A percentile compares a stretch with the other conserved stretches of the same genome.
Evolutionary conservation across 768 basidiomycete genomes (phyloP).

Genomic region (Podaxis sp.): DNA sequence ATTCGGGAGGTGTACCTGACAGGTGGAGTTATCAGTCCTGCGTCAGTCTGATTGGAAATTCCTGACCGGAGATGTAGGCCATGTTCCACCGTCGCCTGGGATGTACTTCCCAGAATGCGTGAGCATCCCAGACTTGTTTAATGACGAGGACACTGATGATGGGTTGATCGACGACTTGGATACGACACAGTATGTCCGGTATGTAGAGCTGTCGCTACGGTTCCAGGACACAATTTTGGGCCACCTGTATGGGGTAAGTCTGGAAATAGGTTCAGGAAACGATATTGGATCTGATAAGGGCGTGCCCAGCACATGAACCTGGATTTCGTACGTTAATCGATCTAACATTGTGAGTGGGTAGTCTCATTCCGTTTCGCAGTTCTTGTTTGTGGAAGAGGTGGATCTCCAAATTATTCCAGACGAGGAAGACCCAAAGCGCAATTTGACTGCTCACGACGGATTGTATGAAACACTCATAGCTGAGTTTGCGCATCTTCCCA

Average conservation of each 20-base stretch:
- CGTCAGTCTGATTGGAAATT: conserved; percentile 31
- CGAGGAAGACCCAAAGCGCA: conserved; percentile 21
- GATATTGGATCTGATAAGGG: conserved; percentile 18
- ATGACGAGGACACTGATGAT: background rate
- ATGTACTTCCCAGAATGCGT: conserved; percentile 89
- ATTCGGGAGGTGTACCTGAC: conserved; percentile 27
- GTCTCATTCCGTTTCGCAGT: conserved; percentile 34
- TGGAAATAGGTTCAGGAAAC: background rate
- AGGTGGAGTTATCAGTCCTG: conserved; percentile 40
- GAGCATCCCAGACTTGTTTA: conserved; percentile 27
- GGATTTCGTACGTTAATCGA: conserved; percentile 59
- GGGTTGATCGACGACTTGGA: conserved; percentile 13
- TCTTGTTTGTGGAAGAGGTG: conserved; percentile 53
- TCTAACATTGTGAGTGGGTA: conserved; percentile 12
- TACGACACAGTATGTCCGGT: conserved; percentile 54
- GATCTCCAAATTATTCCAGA: conserved; percentile 48
- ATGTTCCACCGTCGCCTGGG: conserved; percentile 80
- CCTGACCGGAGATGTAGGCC: conserved; percentile 45
- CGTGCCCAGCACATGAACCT: conserved; percentile 73
- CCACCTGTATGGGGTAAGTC: conserved; percentile 73
- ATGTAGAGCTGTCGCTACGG: conserved; percentile 71
- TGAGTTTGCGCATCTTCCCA: conserved; percentile 62
- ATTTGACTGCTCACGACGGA: conserved; percentile 27
- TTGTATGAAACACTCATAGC: conserved; percentile 59
- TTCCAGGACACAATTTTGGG: conserved; percentile 90